Percentiles rank a stretch among this genome's conserved stretches.
Conservation (phyloP, 1,284 basidiomycete genomes). For the Cutaneotrichosporon cutaneum region DNA sequence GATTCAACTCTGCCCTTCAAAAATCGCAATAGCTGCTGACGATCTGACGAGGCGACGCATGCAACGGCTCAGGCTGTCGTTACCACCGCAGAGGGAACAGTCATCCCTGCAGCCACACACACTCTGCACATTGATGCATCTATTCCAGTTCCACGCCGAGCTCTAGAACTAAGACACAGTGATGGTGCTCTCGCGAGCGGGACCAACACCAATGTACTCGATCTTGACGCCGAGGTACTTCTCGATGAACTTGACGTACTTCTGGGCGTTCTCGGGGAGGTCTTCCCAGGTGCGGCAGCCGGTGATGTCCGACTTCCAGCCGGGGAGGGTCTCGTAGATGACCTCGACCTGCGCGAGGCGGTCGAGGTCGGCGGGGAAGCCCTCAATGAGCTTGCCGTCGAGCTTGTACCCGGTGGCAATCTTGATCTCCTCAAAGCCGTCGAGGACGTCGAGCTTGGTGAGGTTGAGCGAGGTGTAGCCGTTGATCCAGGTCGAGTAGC, state of each 20-base stretch:
- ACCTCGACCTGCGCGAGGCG: constrained; percentile 78
- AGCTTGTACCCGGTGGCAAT: constrained; percentile 78
- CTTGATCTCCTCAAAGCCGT: constrained; percentile 83
- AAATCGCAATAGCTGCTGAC: too few species aligned
- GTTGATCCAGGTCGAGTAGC: constrained; percentile 90
- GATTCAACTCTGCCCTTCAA: too few species aligned
- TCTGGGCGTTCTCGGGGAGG: constrained; percentile 80
- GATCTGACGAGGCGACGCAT: too few species aligned
- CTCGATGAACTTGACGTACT: constrained; percentile 89
- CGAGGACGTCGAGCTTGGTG: constrained; percentile 93
- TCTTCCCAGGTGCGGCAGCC: constrained; percentile 65
- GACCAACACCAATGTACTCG: constrained; percentile 57
- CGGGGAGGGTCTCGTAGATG: constrained; percentile 83
- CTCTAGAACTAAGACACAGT: constrained; percentile 21
- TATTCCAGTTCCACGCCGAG: constrained; percentile 6
- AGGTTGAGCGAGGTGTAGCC: constrained; percentile 92
- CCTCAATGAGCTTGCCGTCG: constrained; percentile 71
- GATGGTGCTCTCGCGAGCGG: constrained; percentile 50
- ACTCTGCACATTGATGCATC: constrained; percentile 1
- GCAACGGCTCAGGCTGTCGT: background rate
- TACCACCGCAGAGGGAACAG: too few species aligned
- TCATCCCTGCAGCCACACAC: background rate
- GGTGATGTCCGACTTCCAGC: constrained; percentile 84
- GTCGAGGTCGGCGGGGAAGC: constrained; percentile 92
- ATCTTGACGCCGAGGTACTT: constrained; percentile 73